phyloP scores from a whole-genome alignment of 805 yeast genomes.

The Candida boleticola region DNA sequence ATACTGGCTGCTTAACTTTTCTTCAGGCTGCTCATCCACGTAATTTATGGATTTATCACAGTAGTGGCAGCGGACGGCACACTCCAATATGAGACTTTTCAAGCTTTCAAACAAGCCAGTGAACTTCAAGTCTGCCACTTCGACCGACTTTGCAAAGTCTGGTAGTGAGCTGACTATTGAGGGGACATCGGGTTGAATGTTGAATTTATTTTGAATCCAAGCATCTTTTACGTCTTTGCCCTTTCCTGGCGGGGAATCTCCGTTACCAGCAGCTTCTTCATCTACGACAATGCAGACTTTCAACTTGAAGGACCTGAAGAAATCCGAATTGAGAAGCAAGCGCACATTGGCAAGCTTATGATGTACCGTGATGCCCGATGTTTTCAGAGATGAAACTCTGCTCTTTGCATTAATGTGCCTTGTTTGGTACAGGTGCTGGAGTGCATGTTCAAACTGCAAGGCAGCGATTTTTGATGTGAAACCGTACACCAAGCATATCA shows the following conservation, averaged over 20 bases:
- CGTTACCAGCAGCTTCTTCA: neutral
- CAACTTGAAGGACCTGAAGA: slow-evolving; percentile 46
- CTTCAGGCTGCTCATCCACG: neutral
- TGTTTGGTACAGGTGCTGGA: slow-evolving; percentile 71
- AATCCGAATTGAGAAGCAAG: slow-evolving; percentile 39
- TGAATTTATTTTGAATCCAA: slow-evolving; percentile 37
- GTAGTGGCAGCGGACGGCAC: neutral
- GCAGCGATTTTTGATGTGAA: slow-evolving; percentile 71
- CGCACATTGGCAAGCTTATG: slow-evolving; percentile 49
- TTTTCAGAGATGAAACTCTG: slow-evolving; percentile 37
- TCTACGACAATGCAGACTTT: slow-evolving; percentile 42
- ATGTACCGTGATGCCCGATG: slow-evolving; percentile 40
- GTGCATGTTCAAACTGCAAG: slow-evolving; percentile 78
- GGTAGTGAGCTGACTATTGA: neutral
- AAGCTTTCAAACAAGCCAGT: neutral
- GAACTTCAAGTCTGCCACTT: neutral
- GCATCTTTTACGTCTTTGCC: slow-evolving; percentile 19
- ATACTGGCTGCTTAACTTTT: neutral
- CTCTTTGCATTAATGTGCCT: slow-evolving; percentile 48
- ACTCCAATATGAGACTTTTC: neutral
- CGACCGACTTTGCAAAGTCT: neutral
- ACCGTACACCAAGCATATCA: slow-evolving; percentile 62
- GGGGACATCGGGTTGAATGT: slow-evolving; percentile 9
- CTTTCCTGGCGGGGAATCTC: too few relatives aligned
- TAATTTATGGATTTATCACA: neutral